Conservation (phyloP, 148 eudicot genomes). For the Silene conica region DNA sequence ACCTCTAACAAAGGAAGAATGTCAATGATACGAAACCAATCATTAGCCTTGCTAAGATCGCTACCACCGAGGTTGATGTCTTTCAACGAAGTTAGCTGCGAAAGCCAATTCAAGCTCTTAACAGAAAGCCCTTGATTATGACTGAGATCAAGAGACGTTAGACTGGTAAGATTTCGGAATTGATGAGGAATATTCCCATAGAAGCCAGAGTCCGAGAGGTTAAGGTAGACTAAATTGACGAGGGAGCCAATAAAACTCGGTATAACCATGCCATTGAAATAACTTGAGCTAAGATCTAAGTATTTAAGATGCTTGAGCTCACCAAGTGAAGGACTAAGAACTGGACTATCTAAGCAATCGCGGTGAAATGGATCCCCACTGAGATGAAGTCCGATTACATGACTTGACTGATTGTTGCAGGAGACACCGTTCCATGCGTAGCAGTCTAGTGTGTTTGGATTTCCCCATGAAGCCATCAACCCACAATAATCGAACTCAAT, state of each 20-base stretch:
- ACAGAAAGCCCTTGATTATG: too few relatives aligned
- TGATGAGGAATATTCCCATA: too few relatives aligned
- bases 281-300: conserved; percentile 8
- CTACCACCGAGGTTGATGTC: too few relatives aligned
- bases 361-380: background rate
- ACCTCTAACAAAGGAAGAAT: too few relatives aligned
- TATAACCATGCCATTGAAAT: background rate
- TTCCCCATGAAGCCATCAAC: background rate
- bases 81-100: too few relatives aligned
- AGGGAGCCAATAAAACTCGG: conserved; percentile 6
- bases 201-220: too few relatives aligned
- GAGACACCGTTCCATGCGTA: background rate
- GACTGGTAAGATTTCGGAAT: too few relatives aligned
- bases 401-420: conserved; percentile 2
- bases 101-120: too few relatives aligned
- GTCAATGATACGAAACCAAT: too few relatives aligned
- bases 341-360: background rate
- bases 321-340: background rate
- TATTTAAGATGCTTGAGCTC: conserved; percentile 10
- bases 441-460: background rate
- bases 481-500: background rate
- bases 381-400: conserved; percentile 7
- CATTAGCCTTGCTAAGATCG: too few relatives aligned
- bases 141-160: too few relatives aligned
- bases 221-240: background rate